These are phyloP conservation scores for Pyrenophora graminea DNA, from an alignment of 2,329 filamentous ascomycete species.

Conservation along the genomic window DNA sequence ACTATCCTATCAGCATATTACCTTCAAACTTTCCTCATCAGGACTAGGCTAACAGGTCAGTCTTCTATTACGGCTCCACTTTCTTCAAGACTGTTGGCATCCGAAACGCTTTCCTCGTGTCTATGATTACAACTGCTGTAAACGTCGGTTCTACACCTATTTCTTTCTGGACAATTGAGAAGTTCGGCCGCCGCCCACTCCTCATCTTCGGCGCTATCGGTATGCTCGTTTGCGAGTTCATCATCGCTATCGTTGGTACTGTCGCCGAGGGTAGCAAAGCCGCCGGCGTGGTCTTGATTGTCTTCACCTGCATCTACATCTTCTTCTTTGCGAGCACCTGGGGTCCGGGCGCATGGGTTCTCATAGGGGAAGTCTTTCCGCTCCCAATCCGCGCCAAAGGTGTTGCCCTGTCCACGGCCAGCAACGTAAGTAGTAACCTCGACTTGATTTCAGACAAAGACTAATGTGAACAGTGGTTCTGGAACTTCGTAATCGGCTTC, in stretches of 20 bases:
- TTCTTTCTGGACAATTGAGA: slow-evolving; percentile 86
- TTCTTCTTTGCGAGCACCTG: slow-evolving; percentile 90
- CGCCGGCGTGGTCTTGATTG: slow-evolving; percentile 65
- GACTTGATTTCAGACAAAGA: background rate
- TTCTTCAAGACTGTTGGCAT: slow-evolving; percentile 83
- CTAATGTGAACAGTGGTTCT: slow-evolving; percentile 58
- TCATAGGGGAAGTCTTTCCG: slow-evolving; percentile 90
- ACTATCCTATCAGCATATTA: too few species aligned
- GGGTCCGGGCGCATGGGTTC: slow-evolving; percentile 72
- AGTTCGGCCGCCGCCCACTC: slow-evolving; percentile 76
- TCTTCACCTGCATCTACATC: slow-evolving; percentile 91
- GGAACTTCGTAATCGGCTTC: slow-evolving; percentile 67
- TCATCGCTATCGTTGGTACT: slow-evolving; percentile 71
- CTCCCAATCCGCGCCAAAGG: slow-evolving; percentile 86
- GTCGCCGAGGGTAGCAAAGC: slow-evolving; percentile 51
- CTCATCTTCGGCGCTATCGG: slow-evolving; percentile 78
- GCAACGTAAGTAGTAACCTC: slow-evolving; percentile 58
- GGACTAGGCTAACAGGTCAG: slow-evolving; percentile 8
- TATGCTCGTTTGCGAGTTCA: slow-evolving; percentile 86
- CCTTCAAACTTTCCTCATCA: too few species aligned
- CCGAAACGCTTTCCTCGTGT: slow-evolving; percentile 77
- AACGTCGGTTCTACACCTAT: slow-evolving; percentile 84
- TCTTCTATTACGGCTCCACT: slow-evolving; percentile 66
- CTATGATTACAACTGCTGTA: slow-evolving; percentile 83
- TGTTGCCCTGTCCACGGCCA: slow-evolving; percentile 83